Base-by-base conservation (phyloP, 305 asterid species). In the Fraxinus albicans region DNA sequence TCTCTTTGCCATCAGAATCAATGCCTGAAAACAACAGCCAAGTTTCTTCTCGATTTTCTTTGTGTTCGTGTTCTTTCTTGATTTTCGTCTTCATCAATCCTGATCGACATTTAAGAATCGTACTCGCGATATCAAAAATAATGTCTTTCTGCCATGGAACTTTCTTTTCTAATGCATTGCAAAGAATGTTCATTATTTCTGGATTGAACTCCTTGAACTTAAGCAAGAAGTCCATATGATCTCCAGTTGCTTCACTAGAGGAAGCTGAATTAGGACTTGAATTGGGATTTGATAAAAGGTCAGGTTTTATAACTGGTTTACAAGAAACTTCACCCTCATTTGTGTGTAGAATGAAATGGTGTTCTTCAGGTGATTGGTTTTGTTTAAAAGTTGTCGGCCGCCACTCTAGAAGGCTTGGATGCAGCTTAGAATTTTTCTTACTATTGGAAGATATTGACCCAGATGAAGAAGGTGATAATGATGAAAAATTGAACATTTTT, bases 211-310 rank as follows among this genome's bases (percentile, higher is more conserved):
- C 90, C 65, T 80, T 86, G 87, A 91, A 89, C 42, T 77, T 88
- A 17, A 83, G 85, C 12, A 81, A 42, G 40, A 80, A 79, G 63
- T 87, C 88, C 88, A 86, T 27, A 6, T 65, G 70, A 79, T 90
- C 89, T n/a, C 86, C 93, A 53, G 92, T 96, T 70, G 97, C 97
- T 88, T 94, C 99, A 77, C 99, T 96, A 0, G 98, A 96, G 13
- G 99, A 94, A 82, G 99, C 98, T 12, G 99, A 96, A 42, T 96
- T 96, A 3, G 99, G 98, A 84, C 99, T 94, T 0, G 99, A 96
- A 76, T 92, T 94, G 0, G 98, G 99, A 86, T 96, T 96, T 10
- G 98, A 94, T 31, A 93, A 81, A 76, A 96, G 95, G 12, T 93
- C 98, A 1, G 96, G 96, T 53, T 90, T 92, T 29, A 86, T 47